Conservation (phyloP, 2,329 filamentous ascomycete species). For the Beauveria rudraprayagi region DNA sequence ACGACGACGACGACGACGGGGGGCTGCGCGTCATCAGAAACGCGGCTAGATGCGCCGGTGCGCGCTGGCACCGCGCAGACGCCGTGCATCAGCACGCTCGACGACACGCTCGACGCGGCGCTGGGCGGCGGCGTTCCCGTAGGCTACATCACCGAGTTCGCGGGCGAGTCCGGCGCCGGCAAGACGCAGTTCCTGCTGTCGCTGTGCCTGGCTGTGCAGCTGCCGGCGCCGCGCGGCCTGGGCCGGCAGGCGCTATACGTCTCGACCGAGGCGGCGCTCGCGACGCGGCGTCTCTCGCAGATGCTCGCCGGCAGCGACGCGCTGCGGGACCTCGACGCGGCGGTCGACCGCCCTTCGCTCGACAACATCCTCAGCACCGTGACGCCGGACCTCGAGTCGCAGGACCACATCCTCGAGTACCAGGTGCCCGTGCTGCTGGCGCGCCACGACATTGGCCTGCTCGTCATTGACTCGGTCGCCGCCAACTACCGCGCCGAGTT, state of each 20-base stretch:
- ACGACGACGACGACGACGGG: background rate
- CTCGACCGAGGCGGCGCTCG: constrained; percentile 80
- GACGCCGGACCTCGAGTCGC: constrained; percentile 83
- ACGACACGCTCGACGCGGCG: constrained; percentile 58
- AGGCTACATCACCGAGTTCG: constrained; percentile 79
- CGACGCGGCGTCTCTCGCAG: constrained; percentile 73
- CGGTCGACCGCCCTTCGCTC: constrained; percentile 48
- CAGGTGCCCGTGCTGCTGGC: constrained; percentile 81
- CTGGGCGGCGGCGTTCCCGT: constrained; percentile 74
- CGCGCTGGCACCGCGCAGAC: background rate
- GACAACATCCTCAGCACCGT: constrained; percentile 72
- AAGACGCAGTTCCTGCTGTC: constrained; percentile 92
- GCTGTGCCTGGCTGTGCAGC: constrained; percentile 75
- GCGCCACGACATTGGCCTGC: constrained; percentile 67
- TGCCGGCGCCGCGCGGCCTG: constrained; percentile 64
- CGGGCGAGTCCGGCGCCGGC: constrained; percentile 86
- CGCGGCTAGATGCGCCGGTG: background rate
- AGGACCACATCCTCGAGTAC: constrained; percentile 89
- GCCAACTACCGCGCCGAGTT: constrained; percentile 95
- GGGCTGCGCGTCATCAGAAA: too few species aligned
- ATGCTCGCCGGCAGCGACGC: constrained; percentile 61
- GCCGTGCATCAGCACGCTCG: constrained; percentile 69
- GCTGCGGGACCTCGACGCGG: constrained; percentile 33
- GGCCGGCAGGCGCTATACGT: constrained; percentile 79
- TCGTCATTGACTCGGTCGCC: constrained; percentile 86